Conservation (phyloP, 495 filamentous ascomycete species). For the Astrothelium macrocarpum region DNA sequence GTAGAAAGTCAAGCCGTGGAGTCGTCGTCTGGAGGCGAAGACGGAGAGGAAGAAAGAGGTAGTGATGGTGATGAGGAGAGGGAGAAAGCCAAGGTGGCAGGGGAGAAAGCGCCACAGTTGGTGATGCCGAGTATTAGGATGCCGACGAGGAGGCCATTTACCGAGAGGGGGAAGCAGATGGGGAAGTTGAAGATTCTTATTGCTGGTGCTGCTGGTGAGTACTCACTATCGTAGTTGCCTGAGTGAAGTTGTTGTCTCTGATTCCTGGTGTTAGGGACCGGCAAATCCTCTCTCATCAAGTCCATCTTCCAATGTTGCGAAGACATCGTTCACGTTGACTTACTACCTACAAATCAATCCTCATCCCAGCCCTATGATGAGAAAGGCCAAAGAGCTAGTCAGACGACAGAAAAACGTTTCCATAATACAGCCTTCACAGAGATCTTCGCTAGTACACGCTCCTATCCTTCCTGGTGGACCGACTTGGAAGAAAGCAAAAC, state of each 20-base stretch:
- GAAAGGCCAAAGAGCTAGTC: constrained; percentile 19
- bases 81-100: constrained; percentile 9
- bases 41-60: constrained; percentile 38
- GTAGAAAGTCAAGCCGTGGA: constrained; percentile 39
- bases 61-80: no score
- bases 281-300: constrained; percentile 87
- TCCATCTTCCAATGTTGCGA: constrained; percentile 91
- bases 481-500: constrained; percentile 67
- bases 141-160: constrained; percentile 89
- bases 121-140: constrained; percentile 97
- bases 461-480: constrained; percentile 94
- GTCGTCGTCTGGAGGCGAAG: constrained; percentile 37
- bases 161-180: constrained; percentile 70
- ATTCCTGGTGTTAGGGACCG: constrained; percentile 38
- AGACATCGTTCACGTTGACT: constrained; percentile 93
- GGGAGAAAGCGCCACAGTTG: constrained; percentile 65
- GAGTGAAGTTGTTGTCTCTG: constrained; percentile 3
- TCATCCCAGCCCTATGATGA: neutral
- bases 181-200: constrained; percentile 81
- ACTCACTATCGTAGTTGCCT: neutral
- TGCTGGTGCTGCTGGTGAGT: constrained; percentile 70
- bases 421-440: constrained; percentile 52
- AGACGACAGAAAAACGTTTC: constrained; percentile 24
- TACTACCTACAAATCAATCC: constrained; percentile 44
- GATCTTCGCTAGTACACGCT: constrained; percentile 83